These are phyloP conservation scores for Breviolum minutum DNA, from an alignment of 73 alveolate genomes.

Conservation along the genomic window DNA sequence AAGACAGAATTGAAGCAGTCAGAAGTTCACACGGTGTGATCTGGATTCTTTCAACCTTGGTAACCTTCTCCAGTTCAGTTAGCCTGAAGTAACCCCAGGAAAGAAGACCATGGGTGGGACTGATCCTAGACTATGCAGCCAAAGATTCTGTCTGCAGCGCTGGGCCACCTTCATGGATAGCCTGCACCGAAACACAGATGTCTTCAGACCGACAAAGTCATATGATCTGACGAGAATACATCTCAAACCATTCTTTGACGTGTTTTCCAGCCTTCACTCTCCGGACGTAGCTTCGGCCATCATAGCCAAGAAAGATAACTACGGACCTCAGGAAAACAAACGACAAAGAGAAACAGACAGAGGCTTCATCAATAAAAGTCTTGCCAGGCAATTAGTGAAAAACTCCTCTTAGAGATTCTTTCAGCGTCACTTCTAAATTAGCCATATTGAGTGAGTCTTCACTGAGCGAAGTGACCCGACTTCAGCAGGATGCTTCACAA, in stretches of 20 bases:
- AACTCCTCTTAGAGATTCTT: not conserved
- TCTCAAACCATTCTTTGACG: no score
- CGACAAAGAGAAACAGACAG: not conserved
- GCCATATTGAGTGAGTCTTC: not conserved
- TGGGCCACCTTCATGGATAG: constrained; percentile 44
- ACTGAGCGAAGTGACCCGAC: constrained; percentile 56
- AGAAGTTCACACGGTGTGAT: no score
- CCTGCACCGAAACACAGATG: not conserved
- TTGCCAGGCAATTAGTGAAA: no score
- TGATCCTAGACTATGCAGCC: not conserved
- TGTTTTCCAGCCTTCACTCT: constrained; percentile 43
- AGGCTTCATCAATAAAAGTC: no score
- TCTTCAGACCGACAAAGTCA: not conserved
- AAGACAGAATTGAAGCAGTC: no score
- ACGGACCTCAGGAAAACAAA: constrained; percentile 23
- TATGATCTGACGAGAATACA: not conserved
- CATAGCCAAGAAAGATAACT: constrained; percentile 77
- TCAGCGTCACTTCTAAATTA: no score
- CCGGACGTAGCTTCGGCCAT: constrained; percentile 87
- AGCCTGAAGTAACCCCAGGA: no score
- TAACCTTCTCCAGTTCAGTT: no score
- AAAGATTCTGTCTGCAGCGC: constrained; percentile 31
- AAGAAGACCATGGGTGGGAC: not conserved
- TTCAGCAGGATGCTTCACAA: constrained; percentile 67
- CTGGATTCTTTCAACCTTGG: no score